These are phyloP conservation scores for Tylopilus felleus DNA, from an alignment of 768 basidiomycete genomes.

Conservation along the genomic window DNA sequence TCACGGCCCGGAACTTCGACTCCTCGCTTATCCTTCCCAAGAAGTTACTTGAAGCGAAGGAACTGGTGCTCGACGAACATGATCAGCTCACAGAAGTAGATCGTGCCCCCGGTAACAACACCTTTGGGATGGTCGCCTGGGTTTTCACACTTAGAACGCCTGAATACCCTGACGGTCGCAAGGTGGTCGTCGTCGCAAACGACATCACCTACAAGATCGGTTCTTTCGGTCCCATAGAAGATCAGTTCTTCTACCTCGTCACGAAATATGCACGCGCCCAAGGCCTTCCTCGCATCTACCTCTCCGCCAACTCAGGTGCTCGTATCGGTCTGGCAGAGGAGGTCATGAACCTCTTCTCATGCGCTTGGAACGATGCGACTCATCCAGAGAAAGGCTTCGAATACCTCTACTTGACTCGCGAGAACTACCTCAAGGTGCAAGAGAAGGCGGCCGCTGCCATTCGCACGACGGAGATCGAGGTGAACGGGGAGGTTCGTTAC, in stretches of 20 bases:
- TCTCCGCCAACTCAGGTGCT: constrained; percentile 98
- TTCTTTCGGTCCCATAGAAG: constrained; percentile 93
- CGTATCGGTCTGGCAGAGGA: constrained; percentile 96
- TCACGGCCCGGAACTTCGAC: constrained; percentile 60
- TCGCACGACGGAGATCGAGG: constrained; percentile 80
- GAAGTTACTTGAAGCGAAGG: constrained; percentile 75
- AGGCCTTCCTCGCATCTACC: constrained; percentile 92
- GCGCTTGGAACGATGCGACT: constrained; percentile 79
- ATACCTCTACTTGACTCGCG: constrained; percentile 93
- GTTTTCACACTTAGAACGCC: constrained; percentile 89
- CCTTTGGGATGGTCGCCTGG: constrained; percentile 98
- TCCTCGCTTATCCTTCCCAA: constrained; percentile 72
- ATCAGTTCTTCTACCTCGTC: constrained; percentile 94
- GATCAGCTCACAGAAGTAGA: constrained; percentile 89
- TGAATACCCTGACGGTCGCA: constrained; percentile 87
- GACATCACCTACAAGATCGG: constrained; percentile 99
- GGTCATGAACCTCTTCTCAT: constrained; percentile 80
- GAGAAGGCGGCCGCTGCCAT: constrained; percentile 80
- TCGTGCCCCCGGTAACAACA: constrained; percentile 90
- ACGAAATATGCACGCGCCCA: constrained; percentile 88
- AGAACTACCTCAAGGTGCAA: constrained; percentile 85
- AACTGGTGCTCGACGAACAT: constrained; percentile 92
- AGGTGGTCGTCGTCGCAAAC: constrained; percentile 88
- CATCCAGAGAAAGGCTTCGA: constrained; percentile 93
- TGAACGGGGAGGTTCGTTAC: constrained; percentile 82